A percentile compares a stretch with the other conserved stretches of the same genome.
Conservation (phyloP, 1,139 yeast species). For the Sugiyamaella grinbergsii region DNA sequence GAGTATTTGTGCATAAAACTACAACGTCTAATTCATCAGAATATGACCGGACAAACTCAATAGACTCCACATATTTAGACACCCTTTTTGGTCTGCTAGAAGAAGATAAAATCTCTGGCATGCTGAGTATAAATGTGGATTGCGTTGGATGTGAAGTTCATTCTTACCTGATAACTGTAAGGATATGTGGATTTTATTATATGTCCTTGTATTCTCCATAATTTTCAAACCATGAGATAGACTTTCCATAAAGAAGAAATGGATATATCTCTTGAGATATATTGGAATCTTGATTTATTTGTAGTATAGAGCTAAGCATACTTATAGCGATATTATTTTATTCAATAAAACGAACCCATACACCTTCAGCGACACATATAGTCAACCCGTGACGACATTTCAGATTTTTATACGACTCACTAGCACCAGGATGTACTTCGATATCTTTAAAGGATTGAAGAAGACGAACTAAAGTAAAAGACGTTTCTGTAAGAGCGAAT, state of each 20-base stretch:
- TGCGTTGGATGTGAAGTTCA: not conserved
- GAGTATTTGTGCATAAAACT: not conserved
- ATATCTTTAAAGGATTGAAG: constrained; percentile 39
- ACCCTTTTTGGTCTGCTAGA: not conserved
- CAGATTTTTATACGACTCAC: not conserved
- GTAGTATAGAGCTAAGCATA: too few relatives aligned
- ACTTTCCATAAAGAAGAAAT: not conserved
- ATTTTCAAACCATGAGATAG: not conserved
- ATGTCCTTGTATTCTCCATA: not conserved
- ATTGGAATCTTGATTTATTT: too few relatives aligned
- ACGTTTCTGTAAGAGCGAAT: constrained; percentile 59
- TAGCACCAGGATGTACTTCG: constrained; percentile 9
- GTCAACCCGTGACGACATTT: constrained; percentile 21
- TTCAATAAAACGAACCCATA: constrained; percentile 21
- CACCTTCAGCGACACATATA: constrained; percentile 27
- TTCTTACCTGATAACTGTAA: too few relatives aligned
- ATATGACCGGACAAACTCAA: constrained; percentile 6
- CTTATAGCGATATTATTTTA: too few relatives aligned
- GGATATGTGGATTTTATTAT: not conserved
- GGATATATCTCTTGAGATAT: not conserved
- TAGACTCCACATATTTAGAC: not conserved
- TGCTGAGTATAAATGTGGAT: not conserved
- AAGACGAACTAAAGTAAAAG: constrained; percentile 50
- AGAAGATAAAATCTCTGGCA: not conserved
- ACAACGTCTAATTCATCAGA: constrained; percentile 3